phyloP scores from a whole-genome alignment of 371 early-diverging fungal species.

The Capillidium rhysosporum region DNA sequence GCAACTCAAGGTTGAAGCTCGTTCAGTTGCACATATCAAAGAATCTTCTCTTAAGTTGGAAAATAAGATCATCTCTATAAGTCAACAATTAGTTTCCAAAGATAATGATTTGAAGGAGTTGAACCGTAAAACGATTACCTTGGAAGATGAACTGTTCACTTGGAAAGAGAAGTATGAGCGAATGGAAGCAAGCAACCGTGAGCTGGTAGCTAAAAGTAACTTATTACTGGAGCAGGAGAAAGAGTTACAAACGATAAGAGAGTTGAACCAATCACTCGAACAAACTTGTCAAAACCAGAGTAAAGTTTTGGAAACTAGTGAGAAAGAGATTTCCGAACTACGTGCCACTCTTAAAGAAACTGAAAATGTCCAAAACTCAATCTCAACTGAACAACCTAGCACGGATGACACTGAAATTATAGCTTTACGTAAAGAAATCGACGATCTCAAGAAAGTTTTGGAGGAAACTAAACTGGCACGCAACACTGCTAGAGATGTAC shows the following conservation, averaged over 20 bases:
- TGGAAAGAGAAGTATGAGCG: slow-evolving; percentile 55
- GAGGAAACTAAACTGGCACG: slow-evolving; percentile 10
- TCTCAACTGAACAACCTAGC: not conserved
- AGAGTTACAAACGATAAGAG: slow-evolving; percentile 1
- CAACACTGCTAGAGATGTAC: not conserved
- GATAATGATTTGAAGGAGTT: slow-evolving; percentile 45
- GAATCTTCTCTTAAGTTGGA: slow-evolving; percentile 83
- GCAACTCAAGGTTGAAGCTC: slow-evolving; percentile 56
- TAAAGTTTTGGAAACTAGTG: not conserved
- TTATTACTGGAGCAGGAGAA: not conserved
- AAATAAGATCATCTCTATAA: slow-evolving; percentile 85
- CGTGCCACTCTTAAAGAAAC: slow-evolving; percentile 15
- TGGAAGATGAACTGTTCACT: slow-evolving; percentile 36
- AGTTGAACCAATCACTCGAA: not conserved
- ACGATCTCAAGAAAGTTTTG: slow-evolving; percentile 31
- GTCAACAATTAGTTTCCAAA: slow-evolving; percentile 52
- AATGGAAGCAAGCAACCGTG: slow-evolving; percentile 12
- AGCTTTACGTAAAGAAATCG: slow-evolving; percentile 21
- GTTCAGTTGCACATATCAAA: slow-evolving; percentile 75
- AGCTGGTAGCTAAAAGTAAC: slow-evolving; percentile 3
- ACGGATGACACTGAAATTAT: slow-evolving; percentile 19
- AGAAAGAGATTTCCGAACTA: slow-evolving; percentile 5
- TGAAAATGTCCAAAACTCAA: not conserved
- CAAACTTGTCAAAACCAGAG: not conserved
- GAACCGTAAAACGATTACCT: slow-evolving; percentile 21